Base-by-base conservation (phyloP, 495 filamentous ascomycete genomes). In the Trichoderma orchidacearum region DNA sequence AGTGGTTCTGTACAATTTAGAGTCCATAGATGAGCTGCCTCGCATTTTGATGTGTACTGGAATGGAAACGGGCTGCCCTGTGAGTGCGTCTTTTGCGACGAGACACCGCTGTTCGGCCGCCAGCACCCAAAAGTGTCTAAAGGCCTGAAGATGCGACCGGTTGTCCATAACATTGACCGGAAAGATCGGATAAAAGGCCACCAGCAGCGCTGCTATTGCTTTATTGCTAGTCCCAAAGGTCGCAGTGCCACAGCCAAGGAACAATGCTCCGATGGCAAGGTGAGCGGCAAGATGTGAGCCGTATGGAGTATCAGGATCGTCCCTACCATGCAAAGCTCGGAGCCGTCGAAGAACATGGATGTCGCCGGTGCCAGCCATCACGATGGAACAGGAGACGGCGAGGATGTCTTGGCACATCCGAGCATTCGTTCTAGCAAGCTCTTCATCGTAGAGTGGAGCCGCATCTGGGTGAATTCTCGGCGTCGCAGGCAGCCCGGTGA, bases 351-450 rank as follows among this genome's bases (percentile, higher is more conserved):
- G 88, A n/a, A 95, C 80, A 13, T 75, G 68, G 17, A 99, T 71
- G 64, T 99, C 94, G 30, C 93, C 94, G 2, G 87, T 96, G 12
- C 93, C 93, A 15, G 93, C 90, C 91, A 96, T 96, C 32, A 96
- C 88, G 5, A 83, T 88, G 2, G 90, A 83, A n/a, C 80, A 78
- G 34, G 89, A 82, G 3, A 99, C 75, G 0, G 86, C 86, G 13
- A 95, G 66, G 18, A 90, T 71, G 63, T 96, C 90, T 63, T 95
- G 87, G 66, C 91, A 96, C 70, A 95, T 93, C 36, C 87, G 80
- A 17, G 87, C 84, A 5, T 91, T 92, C 54, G 85, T 85, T 13
- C 86, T 81, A 7, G 93, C 78, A 23, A 94, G 77, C 64, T 85
- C 89, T 17, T 81, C 77, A 64, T 99, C 93, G 64, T 93, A 96